A percentile compares a stretch with the other conserved stretches of the same genome.
These are phyloP conservation scores for Gymnopilus junonius DNA, from an alignment of 768 basidiomycete genomes.

Conservation along the genomic window DNA sequence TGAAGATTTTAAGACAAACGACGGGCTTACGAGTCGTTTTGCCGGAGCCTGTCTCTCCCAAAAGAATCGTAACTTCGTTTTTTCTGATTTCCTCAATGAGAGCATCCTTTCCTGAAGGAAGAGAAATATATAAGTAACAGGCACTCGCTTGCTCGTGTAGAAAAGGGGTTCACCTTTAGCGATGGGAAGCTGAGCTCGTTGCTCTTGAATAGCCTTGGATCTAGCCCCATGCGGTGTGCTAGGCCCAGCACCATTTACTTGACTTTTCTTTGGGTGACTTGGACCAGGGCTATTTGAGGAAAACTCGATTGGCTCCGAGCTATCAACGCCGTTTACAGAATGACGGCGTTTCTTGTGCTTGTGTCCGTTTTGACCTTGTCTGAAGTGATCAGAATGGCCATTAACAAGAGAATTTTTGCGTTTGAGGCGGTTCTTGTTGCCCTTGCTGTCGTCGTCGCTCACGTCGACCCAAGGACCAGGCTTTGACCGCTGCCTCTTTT, in stretches of 20 bases:
- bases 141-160: neutral
- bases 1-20: neutral
- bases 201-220: constrained; percentile 56
- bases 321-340: constrained; percentile 16
- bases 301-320: constrained; percentile 14
- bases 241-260: constrained; percentile 25
- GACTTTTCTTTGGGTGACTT: constrained; percentile 14
- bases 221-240: constrained; percentile 27
- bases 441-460: constrained; percentile 41
- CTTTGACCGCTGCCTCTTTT: constrained; percentile 31
- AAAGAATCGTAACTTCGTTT: constrained; percentile 85
- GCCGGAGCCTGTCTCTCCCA: constrained; percentile 98
- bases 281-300: constrained; percentile 15
- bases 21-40: constrained; percentile 91
- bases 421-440: constrained; percentile 32
- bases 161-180: constrained; percentile 59
- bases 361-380: constrained; percentile 29
- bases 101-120: constrained; percentile 65
- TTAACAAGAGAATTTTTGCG: constrained; percentile 31
- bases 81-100: constrained; percentile 72
- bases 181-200: constrained; percentile 76
- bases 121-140: neutral
- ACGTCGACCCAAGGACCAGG: constrained; percentile 44
- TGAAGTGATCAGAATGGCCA: constrained; percentile 22
- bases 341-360: constrained; percentile 39